Percentiles rank a stretch among this genome's conserved stretches.
Evolutionary conservation across 108 stramenopile genomes (phyloP).

Genomic region (Pseudonitzschia multiseries): DNA sequence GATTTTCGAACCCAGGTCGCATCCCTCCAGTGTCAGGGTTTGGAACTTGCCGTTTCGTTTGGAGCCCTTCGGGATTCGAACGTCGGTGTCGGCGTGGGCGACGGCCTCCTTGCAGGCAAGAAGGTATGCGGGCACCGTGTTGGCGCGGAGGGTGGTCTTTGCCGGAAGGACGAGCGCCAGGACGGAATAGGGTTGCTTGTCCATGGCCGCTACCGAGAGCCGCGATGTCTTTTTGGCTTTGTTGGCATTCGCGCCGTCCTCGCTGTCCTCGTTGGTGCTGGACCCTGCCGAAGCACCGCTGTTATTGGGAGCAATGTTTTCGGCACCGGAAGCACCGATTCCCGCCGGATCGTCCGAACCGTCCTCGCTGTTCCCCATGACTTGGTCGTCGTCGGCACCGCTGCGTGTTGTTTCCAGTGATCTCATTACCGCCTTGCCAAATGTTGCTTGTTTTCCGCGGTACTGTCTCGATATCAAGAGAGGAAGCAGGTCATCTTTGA

Average conservation of each 20-base stretch:
- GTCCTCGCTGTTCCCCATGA: slow-evolving; percentile 3
- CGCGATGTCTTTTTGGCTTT: slow-evolving; percentile 7
- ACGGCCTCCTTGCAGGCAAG: slow-evolving; percentile 76
- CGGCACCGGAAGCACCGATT: slow-evolving; percentile 21
- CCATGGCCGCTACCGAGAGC: not conserved
- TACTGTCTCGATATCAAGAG: slow-evolving; percentile 74
- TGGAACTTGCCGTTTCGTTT: slow-evolving; percentile 63
- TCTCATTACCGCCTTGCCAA: slow-evolving; percentile 39
- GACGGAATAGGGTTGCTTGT: slow-evolving; percentile 49
- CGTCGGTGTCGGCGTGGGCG: slow-evolving; percentile 15
- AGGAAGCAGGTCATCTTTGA: slow-evolving; percentile 72
- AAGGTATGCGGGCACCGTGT: slow-evolving; percentile 65
- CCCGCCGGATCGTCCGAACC: slow-evolving; percentile 6
- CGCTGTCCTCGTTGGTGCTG: slow-evolving; percentile 22
- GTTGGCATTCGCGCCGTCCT: slow-evolving; percentile 14
- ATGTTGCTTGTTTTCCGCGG: slow-evolving; percentile 63
- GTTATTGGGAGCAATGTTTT: not conserved
- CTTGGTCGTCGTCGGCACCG: slow-evolving; percentile 23
- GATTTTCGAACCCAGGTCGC: slow-evolving; percentile 66
- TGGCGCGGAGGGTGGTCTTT: slow-evolving; percentile 56
- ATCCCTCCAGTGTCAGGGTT: slow-evolving; percentile 54
- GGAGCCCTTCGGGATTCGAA: slow-evolving; percentile 23
- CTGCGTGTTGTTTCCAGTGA: slow-evolving; percentile 20
- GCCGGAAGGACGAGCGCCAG: slow-evolving; percentile 56
- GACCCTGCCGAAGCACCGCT: not conserved